Evolutionary conservation across 2,329 filamentous ascomycete genomes (phyloP).

Genomic region (Fusarium subglutinans): DNA sequence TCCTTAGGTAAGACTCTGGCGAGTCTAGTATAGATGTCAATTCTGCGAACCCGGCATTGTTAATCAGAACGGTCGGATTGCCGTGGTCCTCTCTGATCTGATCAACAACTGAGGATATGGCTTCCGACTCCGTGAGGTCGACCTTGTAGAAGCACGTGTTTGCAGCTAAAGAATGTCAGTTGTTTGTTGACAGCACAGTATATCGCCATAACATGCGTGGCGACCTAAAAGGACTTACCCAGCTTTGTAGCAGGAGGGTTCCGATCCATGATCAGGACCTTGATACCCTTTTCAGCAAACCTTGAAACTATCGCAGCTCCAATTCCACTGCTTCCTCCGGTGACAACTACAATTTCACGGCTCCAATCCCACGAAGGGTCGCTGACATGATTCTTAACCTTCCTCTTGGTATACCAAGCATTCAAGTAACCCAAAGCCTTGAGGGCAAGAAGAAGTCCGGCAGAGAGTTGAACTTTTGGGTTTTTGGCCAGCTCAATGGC

Average conservation of each 20-base stretch:
- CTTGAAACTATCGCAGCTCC: neutral
- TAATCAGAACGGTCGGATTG: neutral
- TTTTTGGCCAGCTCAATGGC: neutral
- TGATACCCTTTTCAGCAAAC: neutral
- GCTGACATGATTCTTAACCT: neutral
- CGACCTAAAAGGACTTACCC: neutral
- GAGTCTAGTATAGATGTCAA: neutral
- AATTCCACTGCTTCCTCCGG: neutral
- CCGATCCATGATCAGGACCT: neutral
- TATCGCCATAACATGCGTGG: fast-evolving
- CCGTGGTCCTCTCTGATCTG: neutral
- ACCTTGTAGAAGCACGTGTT: neutral
- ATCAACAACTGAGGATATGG: neutral
- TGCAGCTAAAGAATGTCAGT: neutral
- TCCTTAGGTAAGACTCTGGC: neutral
- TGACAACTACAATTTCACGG: neutral
- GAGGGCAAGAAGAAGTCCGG: neutral
- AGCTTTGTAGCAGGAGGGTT: neutral
- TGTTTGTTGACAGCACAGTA: neutral
- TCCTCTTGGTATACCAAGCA: neutral
- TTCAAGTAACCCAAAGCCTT: neutral
- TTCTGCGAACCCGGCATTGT: neutral
- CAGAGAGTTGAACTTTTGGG: neutral
- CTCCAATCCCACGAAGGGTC: neutral
- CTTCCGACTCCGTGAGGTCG: neutral